Evolutionary conservation across 139 green algal species (phyloP).

Genomic region (Micractinium sp.): DNA sequence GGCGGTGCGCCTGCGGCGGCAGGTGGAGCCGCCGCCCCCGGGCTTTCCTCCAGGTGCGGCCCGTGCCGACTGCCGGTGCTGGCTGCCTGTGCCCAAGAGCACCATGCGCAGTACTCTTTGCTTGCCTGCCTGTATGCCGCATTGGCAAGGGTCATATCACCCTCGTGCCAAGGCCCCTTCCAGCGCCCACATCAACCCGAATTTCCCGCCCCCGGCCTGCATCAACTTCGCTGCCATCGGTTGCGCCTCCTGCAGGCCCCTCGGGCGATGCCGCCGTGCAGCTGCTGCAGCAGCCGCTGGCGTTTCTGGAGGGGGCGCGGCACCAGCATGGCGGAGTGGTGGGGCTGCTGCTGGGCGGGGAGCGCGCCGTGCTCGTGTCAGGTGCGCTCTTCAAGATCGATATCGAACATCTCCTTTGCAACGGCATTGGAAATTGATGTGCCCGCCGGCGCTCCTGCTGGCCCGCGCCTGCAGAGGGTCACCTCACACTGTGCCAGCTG

Average conservation of each 20-base stretch:
- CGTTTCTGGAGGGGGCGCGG: constrained; percentile 56
- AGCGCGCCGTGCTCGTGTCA: constrained; percentile 80
- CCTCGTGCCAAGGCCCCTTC: background rate
- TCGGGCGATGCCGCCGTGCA: constrained; percentile 66
- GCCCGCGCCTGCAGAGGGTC: background rate
- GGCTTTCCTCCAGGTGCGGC: constrained; percentile 24
- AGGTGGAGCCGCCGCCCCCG: constrained; percentile 14
- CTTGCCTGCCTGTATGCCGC: background rate
- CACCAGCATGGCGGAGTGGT: constrained; percentile 63
- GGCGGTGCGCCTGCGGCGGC: background rate
- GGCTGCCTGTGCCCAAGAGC: no score
- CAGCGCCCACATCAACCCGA: background rate
- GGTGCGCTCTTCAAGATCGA: no score
- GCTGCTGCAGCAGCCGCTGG: constrained; percentile 72
- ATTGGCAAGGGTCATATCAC: no score
- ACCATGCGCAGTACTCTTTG: background rate
- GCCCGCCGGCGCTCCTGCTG: background rate
- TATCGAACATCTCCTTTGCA: no score
- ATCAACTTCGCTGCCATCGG: background rate
- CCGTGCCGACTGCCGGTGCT: background rate
- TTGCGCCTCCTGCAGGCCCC: constrained; percentile 53
- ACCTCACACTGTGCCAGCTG: background rate
- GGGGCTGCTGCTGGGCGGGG: constrained; percentile 80
- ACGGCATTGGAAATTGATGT: no score
- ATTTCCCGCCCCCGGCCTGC: background rate